Base-by-base conservation (phyloP, 495 filamentous ascomycete genomes). In the Hypoxylon trugodes region DNA sequence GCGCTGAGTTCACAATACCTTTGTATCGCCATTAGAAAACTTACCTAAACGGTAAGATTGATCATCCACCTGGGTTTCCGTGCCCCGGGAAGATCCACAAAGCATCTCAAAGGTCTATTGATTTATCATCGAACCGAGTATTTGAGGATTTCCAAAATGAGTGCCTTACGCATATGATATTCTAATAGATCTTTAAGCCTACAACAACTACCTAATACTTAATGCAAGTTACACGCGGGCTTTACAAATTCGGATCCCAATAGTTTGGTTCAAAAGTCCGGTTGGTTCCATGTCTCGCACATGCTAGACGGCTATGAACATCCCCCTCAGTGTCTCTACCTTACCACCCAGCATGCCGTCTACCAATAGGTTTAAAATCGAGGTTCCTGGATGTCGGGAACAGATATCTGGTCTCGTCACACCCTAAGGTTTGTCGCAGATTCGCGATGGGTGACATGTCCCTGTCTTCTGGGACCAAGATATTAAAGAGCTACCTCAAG, bases 261-360 rank as follows among this genome's bases (percentile, higher is more conserved):
- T 67, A 67, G 64, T 58, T 52, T 58, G 64, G 64, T 25, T 52
- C 32, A 61, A 66, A 61, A 57, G 56, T 58, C 64, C 57, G 64
- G 61, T 61, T 57, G 64, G 28, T 67, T 58, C 59, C 64, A 61
- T 67, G 57, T 67, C 57, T 61, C 64, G 64, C 58, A 58, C 64
- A 61, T 67, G 64, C 64, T 61, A 24, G 58, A 48, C 64, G 58
- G 64, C 58, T 61, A 61, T 61, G 57, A 52, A 58, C 45, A 38
- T 61, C 57, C 16, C 56, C 41, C n/a, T n/a, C 51, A 49, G 48
- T 54, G 47, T 65, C 58, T 48, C 50, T 58, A 48, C 62, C 43
- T 51, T 45, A 28, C 18, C 26, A 53, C 55, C 42, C 41, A 48
- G 61, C 32, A 18, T 28, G 18, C 47, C 45, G 28, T 48, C 26